Evolutionary conservation across 1,139 yeast species (phyloP), one percentile per base, ranked within the genome.

Genomic region (Hanseniaspora uvarum): DNA sequence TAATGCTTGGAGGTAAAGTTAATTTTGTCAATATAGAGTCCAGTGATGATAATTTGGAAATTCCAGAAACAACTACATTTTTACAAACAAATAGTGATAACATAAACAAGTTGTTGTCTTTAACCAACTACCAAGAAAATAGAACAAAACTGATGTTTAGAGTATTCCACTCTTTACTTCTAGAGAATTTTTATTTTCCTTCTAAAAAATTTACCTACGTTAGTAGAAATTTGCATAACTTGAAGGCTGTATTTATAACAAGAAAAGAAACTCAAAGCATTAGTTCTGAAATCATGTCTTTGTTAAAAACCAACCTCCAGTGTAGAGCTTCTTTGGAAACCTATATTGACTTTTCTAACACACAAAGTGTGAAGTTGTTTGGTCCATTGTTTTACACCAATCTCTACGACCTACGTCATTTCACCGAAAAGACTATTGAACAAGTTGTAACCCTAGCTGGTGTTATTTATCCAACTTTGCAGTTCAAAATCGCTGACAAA

Each of bases 311-410:
- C 0, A 51, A 71, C 1, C 64, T 76, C 11, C 77, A 78, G 1
- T 61, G 79, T 1, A 70, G 86, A 56, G 68, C 81, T 0, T 70
- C 83, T 0, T 65, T 70, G 19, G 92, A 84, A 61, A 68, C 73
- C 19, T 75, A 75, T 34, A 67, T 72, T 47, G 63, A 65, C 7
- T 66, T 65, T 37, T 73, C 75, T 24, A 66, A 78, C 1, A 30
- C 40, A 10, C 8, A 21, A n/a, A 40, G 52, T 26, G 34, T 40
- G 2, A 48, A 48, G 24, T 10, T 21, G 2, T 62, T 79, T 52
- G 89, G 89, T 0, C 81, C 88, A 0, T 59, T 83, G 0, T 60
- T 82, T 8, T 70, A 73, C 40, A 78, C 82, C 0, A 85, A 83
- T 61, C 69, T 76, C 46, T 82, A 71, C 59, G 94, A 84, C 59